Conservation (phyloP, 1,284 basidiomycete species). For the Malassezia pachydermatis region DNA sequence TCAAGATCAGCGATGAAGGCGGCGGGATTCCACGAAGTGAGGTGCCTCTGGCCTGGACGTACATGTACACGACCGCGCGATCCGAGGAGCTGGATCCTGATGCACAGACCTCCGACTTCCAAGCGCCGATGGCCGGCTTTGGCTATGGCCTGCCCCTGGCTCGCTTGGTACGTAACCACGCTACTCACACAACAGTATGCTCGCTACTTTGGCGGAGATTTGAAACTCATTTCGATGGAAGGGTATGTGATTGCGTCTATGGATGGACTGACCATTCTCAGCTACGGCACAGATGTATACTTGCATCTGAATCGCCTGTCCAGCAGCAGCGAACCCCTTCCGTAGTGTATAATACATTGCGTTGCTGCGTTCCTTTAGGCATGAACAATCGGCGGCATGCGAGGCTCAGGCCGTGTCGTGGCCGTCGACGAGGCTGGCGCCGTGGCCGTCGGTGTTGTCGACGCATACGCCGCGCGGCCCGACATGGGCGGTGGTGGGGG, state of each 20-base stretch:
- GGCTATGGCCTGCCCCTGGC: slow-evolving; percentile 79
- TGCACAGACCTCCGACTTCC: slow-evolving; percentile 84
- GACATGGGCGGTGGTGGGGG: not conserved
- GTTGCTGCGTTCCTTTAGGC: too few relatives aligned
- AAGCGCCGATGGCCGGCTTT: slow-evolving; percentile 93
- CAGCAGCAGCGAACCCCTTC: slow-evolving; percentile 50
- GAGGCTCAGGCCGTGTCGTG: not conserved
- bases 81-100: slow-evolving; percentile 73
- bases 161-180: slow-evolving; percentile 58
- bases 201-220: slow-evolving; percentile 89
- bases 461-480: not conserved
- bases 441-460: too few relatives aligned
- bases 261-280: not conserved
- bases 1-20: slow-evolving; percentile 94
- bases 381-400: slow-evolving; percentile 5
- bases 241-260: slow-evolving; percentile 66
- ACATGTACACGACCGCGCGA: slow-evolving; percentile 94
- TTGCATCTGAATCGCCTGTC: slow-evolving; percentile 72
- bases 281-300: slow-evolving; percentile 56
- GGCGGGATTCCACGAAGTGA: slow-evolving; percentile 86
- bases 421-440: too few relatives aligned
- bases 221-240: slow-evolving; percentile 95
- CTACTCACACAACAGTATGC: slow-evolving; percentile 56
- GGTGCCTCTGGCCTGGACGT: slow-evolving; percentile 93
- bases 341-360: slow-evolving; percentile 30